phyloP scores from a whole-genome alignment of 2,329 filamentous ascomycete species.

The Trichothecium roseum region DNA sequence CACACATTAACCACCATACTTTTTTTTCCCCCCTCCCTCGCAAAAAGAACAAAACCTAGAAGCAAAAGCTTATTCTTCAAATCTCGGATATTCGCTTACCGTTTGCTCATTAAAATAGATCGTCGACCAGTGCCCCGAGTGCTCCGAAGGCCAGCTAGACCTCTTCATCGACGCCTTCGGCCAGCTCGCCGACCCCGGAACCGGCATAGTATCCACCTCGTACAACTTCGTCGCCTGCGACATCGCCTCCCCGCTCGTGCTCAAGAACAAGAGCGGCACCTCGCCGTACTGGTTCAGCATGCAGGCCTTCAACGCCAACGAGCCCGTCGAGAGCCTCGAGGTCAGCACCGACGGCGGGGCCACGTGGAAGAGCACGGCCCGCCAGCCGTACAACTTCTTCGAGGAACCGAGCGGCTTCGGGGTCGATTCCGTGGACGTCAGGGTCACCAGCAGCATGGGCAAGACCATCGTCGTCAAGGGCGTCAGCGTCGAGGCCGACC shows the following conservation, averaged over 20 bases:
- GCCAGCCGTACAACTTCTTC: conserved; percentile 51
- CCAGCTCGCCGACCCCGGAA: conserved; percentile 21
- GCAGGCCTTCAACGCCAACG: conserved; percentile 55
- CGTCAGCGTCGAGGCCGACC: conserved; percentile 29
- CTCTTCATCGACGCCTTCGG: conserved; percentile 32
- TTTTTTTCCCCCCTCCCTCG: too few relatives aligned
- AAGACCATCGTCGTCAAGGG: conserved; percentile 38
- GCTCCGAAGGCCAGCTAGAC: conserved; percentile 28
- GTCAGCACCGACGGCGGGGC: conserved; percentile 49
- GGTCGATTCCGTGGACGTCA: conserved; percentile 40
- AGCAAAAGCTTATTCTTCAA: too few relatives aligned
- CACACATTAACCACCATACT: conserved; percentile 3
- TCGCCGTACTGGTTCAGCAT: conserved; percentile 29
- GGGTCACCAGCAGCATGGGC: conserved; percentile 43
- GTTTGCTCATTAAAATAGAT: too few relatives aligned
- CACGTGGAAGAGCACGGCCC: conserved; percentile 45
- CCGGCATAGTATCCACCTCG: conserved; percentile 22
- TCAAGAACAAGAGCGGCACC: conserved; percentile 33
- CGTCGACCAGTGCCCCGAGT: conserved; percentile 35
- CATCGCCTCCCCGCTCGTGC: conserved; percentile 28
- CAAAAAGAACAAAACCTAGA: too few relatives aligned
- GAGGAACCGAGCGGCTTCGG: conserved; percentile 48
- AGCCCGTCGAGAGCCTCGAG: conserved; percentile 44
- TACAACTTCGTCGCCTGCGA: conserved; percentile 28
- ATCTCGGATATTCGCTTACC: too few relatives aligned